Percentiles rank a stretch among this genome's conserved stretches.
phyloP scores from a whole-genome alignment of 768 basidiomycete species.

The Kockovaella imperatae region DNA sequence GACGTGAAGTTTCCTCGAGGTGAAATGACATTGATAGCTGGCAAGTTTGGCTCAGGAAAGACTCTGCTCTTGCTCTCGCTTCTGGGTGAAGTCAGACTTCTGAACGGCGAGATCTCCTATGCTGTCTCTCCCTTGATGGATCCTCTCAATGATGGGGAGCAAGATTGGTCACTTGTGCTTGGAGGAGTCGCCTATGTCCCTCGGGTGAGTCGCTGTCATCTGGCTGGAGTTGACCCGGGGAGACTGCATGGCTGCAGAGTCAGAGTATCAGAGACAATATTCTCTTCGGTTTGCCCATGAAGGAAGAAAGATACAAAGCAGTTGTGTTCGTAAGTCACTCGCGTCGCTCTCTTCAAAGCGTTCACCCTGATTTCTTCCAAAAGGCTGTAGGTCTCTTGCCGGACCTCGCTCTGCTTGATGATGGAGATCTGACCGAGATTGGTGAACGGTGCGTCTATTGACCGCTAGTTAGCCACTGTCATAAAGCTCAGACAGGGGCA shows the following conservation, averaged over 20 bases:
- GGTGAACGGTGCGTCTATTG: conserved; percentile 55
- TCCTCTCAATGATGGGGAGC: neutral
- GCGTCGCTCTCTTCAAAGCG: neutral
- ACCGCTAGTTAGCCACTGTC: conserved; percentile 16
- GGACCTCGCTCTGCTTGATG: conserved; percentile 52
- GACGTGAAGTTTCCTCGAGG: conserved; percentile 31
- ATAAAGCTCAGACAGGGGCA: conserved; percentile 12
- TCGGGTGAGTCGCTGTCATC: conserved; percentile 8
- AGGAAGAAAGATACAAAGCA: conserved; percentile 48
- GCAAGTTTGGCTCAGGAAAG: conserved; percentile 38
- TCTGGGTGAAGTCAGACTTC: conserved; percentile 30
- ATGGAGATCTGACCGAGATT: conserved; percentile 62
- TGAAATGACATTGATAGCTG: conserved; percentile 31
- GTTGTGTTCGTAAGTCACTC: conserved; percentile 39
- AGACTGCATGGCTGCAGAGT: conserved; percentile 35
- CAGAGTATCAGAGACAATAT: conserved; percentile 50
- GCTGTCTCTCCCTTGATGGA: conserved; percentile 16
- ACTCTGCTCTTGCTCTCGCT: conserved; percentile 29
- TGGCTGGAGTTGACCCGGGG: neutral
- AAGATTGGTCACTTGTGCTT: conserved; percentile 9
- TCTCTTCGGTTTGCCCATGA: conserved; percentile 48
- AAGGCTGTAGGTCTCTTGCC: conserved; percentile 42
- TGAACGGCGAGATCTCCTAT: conserved; percentile 30
- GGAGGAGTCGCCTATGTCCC: conserved; percentile 28
- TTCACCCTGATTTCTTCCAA: no score